Evolutionary conservation across 495 filamentous ascomycete genomes (phyloP).

Genomic region (Aspergillus leporis): DNA sequence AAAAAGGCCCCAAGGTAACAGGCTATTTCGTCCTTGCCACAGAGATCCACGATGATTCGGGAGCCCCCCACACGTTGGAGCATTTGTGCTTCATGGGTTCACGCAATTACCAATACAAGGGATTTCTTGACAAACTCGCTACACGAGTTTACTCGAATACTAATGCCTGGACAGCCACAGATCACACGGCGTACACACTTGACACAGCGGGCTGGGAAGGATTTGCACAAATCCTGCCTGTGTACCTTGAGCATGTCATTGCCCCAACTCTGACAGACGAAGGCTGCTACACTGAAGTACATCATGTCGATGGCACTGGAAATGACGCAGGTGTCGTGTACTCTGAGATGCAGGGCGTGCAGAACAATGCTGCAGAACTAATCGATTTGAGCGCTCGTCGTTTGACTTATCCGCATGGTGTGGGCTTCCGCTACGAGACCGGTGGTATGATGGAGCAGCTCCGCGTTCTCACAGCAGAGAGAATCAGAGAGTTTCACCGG

Average conservation of each 20-base stretch:
- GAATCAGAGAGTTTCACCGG: slow-evolving; percentile 88
- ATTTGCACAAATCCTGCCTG: slow-evolving; percentile 88
- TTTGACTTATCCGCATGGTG: slow-evolving; percentile 81
- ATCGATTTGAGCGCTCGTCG: slow-evolving; percentile 79
- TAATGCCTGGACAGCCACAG: slow-evolving; percentile 92
- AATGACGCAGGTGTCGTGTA: slow-evolving; percentile 98
- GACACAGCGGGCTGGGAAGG: slow-evolving; percentile 96
- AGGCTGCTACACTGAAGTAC: slow-evolving; percentile 92
- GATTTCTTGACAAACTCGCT: slow-evolving; percentile 89
- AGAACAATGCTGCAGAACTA: slow-evolving; percentile 78
- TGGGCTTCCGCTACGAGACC: slow-evolving; percentile 95
- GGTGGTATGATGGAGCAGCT: slow-evolving; percentile 95
- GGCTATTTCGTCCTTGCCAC: slow-evolving; percentile 96
- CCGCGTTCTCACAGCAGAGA: slow-evolving; percentile 78
- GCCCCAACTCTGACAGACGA: slow-evolving; percentile 89
- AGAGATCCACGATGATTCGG: slow-evolving; percentile 96
- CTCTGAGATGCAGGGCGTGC: slow-evolving; percentile 96
- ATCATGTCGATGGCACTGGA: slow-evolving; percentile 89
- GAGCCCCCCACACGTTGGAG: slow-evolving; percentile 93
- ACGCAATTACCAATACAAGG: slow-evolving; percentile 90
- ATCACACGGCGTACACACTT: slow-evolving; percentile 96
- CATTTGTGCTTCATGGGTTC: slow-evolving; percentile 98
- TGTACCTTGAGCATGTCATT: slow-evolving; percentile 95
- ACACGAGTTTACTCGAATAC: slow-evolving; percentile 90
- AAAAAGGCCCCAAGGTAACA: slow-evolving; percentile 88